phyloP scores from a whole-genome alignment of 2,329 filamentous ascomycete species.

The Penicillium sp. region DNA sequence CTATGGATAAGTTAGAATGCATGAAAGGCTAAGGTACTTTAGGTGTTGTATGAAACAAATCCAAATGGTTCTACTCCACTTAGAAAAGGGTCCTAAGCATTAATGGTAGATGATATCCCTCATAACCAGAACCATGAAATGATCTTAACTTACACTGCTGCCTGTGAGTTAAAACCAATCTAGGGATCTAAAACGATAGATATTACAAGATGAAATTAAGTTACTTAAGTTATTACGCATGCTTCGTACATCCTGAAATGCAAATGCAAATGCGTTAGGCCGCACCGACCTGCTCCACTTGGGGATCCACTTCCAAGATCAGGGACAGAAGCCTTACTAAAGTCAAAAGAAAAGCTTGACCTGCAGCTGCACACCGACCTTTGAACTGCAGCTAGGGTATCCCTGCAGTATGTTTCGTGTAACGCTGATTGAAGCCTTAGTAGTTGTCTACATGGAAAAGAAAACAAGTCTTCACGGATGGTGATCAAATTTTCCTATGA shows the following conservation, averaged over 20 bases:
- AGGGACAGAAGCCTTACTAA: not conserved
- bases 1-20: too few relatives aligned
- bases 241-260: not conserved
- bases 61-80: not conserved
- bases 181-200: not conserved
- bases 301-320: not conserved
- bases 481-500: slow-evolving; percentile 22
- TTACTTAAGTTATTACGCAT: not conserved
- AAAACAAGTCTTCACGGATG: slow-evolving; percentile 18
- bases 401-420: not conserved
- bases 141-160: too few relatives aligned
- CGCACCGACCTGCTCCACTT: not conserved
- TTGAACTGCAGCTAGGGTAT: not conserved
- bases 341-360: not conserved
- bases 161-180: too few relatives aligned
- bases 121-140: not conserved
- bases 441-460: not conserved
- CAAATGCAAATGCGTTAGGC: not conserved
- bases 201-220: not conserved
- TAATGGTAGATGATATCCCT: not conserved
- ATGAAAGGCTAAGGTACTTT: too few relatives aligned
- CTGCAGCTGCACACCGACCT: not conserved
- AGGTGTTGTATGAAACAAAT: not conserved
- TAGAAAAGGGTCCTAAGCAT: not conserved
- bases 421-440: not conserved